Evolutionary conservation across 1,284 basidiomycete species (phyloP).

Genomic region (Moesziomyces globuligerus): DNA sequence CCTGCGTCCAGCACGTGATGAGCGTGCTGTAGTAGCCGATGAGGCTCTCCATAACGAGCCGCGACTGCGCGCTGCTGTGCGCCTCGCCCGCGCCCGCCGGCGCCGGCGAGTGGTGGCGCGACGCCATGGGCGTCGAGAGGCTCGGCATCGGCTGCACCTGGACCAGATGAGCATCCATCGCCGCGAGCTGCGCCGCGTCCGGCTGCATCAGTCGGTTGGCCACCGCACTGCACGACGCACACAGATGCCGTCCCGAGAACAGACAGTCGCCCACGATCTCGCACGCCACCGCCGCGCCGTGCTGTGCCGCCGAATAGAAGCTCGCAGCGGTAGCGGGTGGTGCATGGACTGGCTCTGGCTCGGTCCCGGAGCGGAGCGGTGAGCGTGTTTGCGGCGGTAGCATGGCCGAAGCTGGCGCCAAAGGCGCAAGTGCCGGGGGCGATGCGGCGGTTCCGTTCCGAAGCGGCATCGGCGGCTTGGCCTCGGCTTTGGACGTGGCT

Average conservation of each 20-base stretch:
- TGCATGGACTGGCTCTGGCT: not conserved
- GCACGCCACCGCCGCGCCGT: constrained; percentile 7
- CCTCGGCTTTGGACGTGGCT: not conserved
- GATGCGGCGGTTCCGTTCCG: constrained; percentile 1
- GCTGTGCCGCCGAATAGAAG: constrained; percentile 2
- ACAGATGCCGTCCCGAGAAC: constrained; percentile 34
- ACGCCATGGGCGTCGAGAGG: constrained; percentile 32
- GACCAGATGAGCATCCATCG: constrained; percentile 23
- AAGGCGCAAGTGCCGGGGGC: not conserved
- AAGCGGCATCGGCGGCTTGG: not conserved
- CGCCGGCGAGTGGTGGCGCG: constrained; percentile 24
- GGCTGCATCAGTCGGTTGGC: constrained; percentile 42
- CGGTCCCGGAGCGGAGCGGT: constrained; percentile 2
- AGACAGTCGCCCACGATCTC: constrained; percentile 46
- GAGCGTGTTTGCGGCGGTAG: constrained; percentile 5
- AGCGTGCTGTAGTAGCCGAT: constrained; percentile 45
- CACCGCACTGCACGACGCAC: constrained; percentile 33
- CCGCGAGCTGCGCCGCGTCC: constrained; percentile 19
- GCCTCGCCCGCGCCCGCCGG: not conserved
- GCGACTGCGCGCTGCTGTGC: constrained; percentile 15
- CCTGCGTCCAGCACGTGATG: constrained; percentile 42
- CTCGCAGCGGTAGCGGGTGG: not conserved
- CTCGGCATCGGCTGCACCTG: constrained; percentile 32
- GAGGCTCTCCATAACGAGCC: constrained; percentile 34
- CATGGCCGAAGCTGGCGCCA: constrained; percentile 7